Percentiles rank a stretch among this genome's conserved stretches.
Evolutionary conservation across 768 basidiomycete genomes (phyloP).

Genomic region (Naganishia vishniacii): DNA sequence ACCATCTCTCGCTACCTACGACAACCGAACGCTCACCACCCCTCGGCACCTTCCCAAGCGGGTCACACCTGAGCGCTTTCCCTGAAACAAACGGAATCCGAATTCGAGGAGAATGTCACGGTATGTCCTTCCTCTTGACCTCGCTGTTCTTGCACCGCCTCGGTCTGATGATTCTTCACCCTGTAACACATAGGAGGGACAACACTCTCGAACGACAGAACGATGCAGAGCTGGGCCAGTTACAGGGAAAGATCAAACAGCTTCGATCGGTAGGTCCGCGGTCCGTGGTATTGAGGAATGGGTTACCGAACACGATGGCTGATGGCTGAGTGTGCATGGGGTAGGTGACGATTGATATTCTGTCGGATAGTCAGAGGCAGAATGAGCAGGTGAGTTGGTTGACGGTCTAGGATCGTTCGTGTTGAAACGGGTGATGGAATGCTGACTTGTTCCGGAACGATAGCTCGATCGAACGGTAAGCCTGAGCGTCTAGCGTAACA

Average conservation of each 20-base stretch:
- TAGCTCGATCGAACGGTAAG: conserved; percentile 47
- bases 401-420: background rate
- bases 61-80: too few species aligned
- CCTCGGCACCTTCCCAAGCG: too few species aligned
- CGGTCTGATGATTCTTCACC: background rate
- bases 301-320: too few species aligned
- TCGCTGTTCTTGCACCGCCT: too few species aligned
- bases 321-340: too few species aligned
- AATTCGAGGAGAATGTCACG: conserved; percentile 1
- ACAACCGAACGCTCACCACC: too few species aligned
- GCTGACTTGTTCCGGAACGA: too few species aligned
- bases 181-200: conserved; percentile 26
- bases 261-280: conserved; percentile 40
- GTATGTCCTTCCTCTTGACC: background rate
- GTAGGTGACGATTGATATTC: conserved; percentile 49
- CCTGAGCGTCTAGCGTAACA: background rate
- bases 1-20: too few species aligned
- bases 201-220: conserved; percentile 48
- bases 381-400: conserved; percentile 43
- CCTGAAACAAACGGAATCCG: too few species aligned
- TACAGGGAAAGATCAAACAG: conserved; percentile 48
- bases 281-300: background rate
- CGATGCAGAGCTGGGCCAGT: conserved; percentile 43
- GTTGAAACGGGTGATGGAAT: too few species aligned
- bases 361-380: conserved; percentile 45